Evolutionary conservation across 176 grass and related monocot species (phyloP), one percentile per base, ranked within the genome.

Genomic region (Oryza longistaminata): DNA sequence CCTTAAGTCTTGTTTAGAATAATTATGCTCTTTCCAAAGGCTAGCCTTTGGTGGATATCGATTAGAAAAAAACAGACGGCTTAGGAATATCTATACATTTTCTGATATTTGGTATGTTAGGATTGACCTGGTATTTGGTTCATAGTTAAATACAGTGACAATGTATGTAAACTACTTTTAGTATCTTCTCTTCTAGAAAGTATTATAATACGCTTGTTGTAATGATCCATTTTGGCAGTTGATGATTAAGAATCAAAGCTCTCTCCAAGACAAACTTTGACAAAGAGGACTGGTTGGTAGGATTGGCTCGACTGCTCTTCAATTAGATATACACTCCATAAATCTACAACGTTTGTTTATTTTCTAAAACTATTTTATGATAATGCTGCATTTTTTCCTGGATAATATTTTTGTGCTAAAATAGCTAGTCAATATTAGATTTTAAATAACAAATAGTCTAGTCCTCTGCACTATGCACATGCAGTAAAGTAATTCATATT

Each of bases 181-280:
- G 6, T 58, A 58, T 81, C 66, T 42, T 19, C 44, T 81, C 66
- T 42, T 27, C 44, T 80, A 68, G 77, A 68, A 15, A 44, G 17
- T 34, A 55, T 81, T 15, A 9, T 53, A 24, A 15, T 9, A 25
- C n/a, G 15, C 7, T 68, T 11, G 21, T 70, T 15, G 35, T 7
- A n/a, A 40, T 26, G 13, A 26, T 9, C 52, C 15, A 19, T 70
- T 12, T 53, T 6, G 3, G n/a, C 29, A 70, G 14, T 2, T 35
- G 6, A 49, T 34, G 43, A 12, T 48, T 19, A n/a, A 68, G 78
- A 22, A 68, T 34, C 5, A 67, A 31, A 45, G 43, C 16, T 37
- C 19, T 67, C 15, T 33, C 39, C 45, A 81, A 81, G 19, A 33
- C 5, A 68, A 31, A 17, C 3, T 69, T n/a, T 53, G 6, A 34